These are phyloP conservation scores for Pythium phragmitis DNA, from an alignment of 352 stramenopile genomes.

Conservation along the genomic window DNA sequence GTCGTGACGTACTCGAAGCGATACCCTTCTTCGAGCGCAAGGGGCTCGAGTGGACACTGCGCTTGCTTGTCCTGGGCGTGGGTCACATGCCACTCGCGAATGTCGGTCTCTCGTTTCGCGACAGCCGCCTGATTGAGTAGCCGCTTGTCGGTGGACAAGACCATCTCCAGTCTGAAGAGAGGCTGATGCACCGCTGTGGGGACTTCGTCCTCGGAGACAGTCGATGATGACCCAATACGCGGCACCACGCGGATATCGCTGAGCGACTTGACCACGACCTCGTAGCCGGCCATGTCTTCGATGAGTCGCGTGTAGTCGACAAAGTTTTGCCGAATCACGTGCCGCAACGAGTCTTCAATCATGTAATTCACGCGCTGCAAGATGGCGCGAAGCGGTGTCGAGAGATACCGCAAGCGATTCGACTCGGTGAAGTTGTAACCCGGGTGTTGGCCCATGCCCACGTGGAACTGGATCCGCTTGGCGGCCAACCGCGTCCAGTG, in stretches of 20 bases:
- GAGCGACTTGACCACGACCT: conserved; percentile 48
- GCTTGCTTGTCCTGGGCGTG: conserved; percentile 50
- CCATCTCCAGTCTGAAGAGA: conserved; percentile 71
- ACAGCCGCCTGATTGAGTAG: conserved; percentile 60
- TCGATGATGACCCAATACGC: background rate
- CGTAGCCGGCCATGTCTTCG: conserved; percentile 62
- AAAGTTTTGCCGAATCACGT: conserved; percentile 70
- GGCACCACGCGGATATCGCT: conserved; percentile 43
- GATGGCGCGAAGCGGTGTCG: conserved; percentile 50
- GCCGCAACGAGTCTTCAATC: conserved; percentile 66
- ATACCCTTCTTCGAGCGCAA: conserved; percentile 45
- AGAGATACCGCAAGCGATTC: conserved; percentile 69
- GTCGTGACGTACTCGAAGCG: conserved; percentile 81
- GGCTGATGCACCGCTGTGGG: conserved; percentile 44
- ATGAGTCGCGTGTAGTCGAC: conserved; percentile 63
- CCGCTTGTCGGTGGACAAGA: conserved; percentile 55
- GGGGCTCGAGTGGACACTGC: conserved; percentile 54
- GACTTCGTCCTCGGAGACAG: background rate
- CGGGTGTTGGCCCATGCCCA: conserved; percentile 48
- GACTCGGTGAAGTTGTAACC: conserved; percentile 65
- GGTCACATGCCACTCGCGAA: conserved; percentile 59
- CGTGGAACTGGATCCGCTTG: conserved; percentile 72
- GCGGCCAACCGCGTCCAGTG: conserved; percentile 69
- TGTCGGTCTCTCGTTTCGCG: conserved; percentile 47
- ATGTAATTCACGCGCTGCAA: conserved; percentile 84